Evolutionary conservation across 2,329 filamentous ascomycete genomes (phyloP).

Genomic region (Aspergillus intermedius): DNA sequence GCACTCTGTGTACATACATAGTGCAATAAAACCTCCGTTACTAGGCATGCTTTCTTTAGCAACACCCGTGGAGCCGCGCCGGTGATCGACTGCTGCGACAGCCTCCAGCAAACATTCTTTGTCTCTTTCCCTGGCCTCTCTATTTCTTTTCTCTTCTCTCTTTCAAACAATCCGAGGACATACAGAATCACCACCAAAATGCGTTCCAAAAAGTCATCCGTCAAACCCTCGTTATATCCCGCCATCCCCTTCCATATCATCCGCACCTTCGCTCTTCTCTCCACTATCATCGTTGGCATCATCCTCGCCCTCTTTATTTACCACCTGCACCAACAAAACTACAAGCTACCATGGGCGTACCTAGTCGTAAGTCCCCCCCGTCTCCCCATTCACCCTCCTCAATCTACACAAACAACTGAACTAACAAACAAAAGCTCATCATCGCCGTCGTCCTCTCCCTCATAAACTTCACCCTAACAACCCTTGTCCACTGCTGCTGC

Average conservation of each 20-base stretch:
- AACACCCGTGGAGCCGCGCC: not conserved
- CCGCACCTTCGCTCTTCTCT: conserved; percentile 40
- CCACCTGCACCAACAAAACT: conserved; percentile 47
- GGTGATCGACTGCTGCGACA: not conserved
- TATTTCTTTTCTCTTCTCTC: not conserved
- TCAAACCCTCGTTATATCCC: conserved; percentile 36
- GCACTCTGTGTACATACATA: too few relatives aligned
- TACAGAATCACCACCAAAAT: conserved; percentile 13
- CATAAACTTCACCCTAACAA: conserved; percentile 43
- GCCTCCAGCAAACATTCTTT: not conserved
- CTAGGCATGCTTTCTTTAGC: not conserved
- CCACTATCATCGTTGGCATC: conserved; percentile 47
- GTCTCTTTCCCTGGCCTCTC: not conserved
- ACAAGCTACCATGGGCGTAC: conserved; percentile 54
- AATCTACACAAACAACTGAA: not conserved
- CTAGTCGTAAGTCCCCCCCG: conserved; percentile 43
- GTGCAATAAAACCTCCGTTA: too few relatives aligned
- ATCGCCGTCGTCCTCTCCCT: conserved; percentile 48
- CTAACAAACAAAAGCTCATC: conserved; percentile 34
- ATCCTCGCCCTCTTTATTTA: conserved; percentile 53
- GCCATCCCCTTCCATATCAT: conserved; percentile 35
- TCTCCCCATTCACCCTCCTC: not conserved
- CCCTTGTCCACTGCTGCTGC: conserved; percentile 45
- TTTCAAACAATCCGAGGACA: not conserved
- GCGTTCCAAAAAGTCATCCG: conserved; percentile 21